A percentile compares a stretch with the other conserved stretches of the same genome.
Evolutionary conservation across 805 yeast genomes (phyloP).

Genomic region (Priceomyces carsonii): DNA sequence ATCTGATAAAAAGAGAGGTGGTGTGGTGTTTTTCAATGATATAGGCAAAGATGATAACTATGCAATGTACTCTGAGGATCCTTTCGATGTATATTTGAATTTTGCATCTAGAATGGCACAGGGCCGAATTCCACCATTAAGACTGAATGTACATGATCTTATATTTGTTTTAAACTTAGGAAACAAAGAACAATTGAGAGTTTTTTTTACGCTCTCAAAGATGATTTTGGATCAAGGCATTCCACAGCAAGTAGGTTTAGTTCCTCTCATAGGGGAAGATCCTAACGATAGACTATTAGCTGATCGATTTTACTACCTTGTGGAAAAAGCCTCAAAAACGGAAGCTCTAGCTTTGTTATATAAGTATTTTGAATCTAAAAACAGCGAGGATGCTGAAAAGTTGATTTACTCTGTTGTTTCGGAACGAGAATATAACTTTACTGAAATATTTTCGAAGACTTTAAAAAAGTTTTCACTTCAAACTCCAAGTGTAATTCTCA

Average conservation of each 20-base stretch:
- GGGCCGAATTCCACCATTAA: conserved; percentile 68
- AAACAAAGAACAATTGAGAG: conserved; percentile 50
- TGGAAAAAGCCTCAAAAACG: conserved; percentile 25
- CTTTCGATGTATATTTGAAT: conserved; percentile 45
- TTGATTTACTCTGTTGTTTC: conserved; percentile 19
- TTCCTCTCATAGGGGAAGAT: conserved; percentile 55
- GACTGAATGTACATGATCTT: conserved; percentile 74
- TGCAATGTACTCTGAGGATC: conserved; percentile 37
- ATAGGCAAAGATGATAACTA: conserved; percentile 65
- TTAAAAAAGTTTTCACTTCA: conserved; percentile 35
- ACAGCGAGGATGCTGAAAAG: conserved; percentile 23
- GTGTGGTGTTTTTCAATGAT: conserved; percentile 75
- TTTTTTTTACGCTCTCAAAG: conserved; percentile 50
- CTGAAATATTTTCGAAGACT: conserved; percentile 19
- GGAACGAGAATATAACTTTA: conserved; percentile 16
- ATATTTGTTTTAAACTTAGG: conserved; percentile 68
- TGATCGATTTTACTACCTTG: conserved; percentile 32
- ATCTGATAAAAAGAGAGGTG: conserved; percentile 24
- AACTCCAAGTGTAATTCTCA: conserved; percentile 58
- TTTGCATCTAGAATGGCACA: conserved; percentile 28
- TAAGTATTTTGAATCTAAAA: conserved; percentile 30
- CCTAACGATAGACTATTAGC: conserved; percentile 29
- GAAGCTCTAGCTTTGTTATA: conserved; percentile 44
- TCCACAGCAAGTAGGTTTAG: conserved; percentile 79
- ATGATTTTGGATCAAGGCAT: conserved; percentile 55